A percentile compares a stretch with the other conserved stretches of the same genome.
phyloP scores from a whole-genome alignment of 108 stramenopile genomes.

The Skeletonema menzelii region DNA sequence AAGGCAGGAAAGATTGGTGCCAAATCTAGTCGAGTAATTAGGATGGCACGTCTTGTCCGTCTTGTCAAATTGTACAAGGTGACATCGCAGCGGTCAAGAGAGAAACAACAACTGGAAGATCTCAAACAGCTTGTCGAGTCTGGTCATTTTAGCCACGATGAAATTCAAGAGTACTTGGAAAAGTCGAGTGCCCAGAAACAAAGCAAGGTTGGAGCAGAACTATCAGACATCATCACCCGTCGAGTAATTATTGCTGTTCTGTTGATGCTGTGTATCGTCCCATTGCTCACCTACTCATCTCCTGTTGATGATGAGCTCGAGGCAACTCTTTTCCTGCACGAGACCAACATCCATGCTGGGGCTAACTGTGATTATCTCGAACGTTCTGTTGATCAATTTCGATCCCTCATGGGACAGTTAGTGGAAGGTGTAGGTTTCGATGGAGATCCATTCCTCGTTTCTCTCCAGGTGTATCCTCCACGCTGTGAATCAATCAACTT shows the following conservation, averaged over 20 bases:
- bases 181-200: constrained; percentile 50
- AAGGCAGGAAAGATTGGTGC: constrained; percentile 54
- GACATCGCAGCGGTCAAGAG: constrained; percentile 49
- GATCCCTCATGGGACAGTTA: constrained; percentile 44
- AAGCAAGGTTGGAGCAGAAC: constrained; percentile 66
- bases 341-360: constrained; percentile 34
- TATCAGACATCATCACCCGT: constrained; percentile 74
- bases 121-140: constrained; percentile 47
- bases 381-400: constrained; percentile 22
- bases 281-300: constrained; percentile 53
- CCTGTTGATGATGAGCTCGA: constrained; percentile 32
- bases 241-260: constrained; percentile 67
- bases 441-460: constrained; percentile 38
- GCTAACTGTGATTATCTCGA: constrained; percentile 42
- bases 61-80: constrained; percentile 75
- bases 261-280: constrained; percentile 62
- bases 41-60: constrained; percentile 75
- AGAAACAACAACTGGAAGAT: constrained; percentile 46
- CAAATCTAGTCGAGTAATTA: constrained; percentile 56
- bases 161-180: constrained; percentile 47
- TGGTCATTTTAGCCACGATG: constrained; percentile 44
- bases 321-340: constrained; percentile 37
- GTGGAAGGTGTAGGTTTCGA: constrained; percentile 7
- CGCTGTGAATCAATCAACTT: constrained; percentile 43
- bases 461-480: constrained; percentile 32